Conservation (phyloP, 805 yeast genomes). For the Lipomyces chichibuensis region DNA sequence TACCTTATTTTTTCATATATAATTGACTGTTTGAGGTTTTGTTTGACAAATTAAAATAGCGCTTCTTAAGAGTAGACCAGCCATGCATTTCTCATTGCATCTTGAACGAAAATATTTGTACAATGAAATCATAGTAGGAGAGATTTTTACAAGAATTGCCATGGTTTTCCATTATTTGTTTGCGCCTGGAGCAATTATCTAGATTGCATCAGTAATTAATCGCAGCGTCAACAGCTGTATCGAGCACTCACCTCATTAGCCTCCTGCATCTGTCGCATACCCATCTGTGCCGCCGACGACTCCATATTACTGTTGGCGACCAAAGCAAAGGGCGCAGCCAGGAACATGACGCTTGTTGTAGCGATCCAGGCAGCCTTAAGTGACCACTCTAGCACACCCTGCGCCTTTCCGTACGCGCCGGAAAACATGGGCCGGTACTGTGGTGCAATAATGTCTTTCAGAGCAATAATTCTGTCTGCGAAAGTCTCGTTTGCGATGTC, state of each 20-base stretch:
- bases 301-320: conserved; percentile 43
- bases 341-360: conserved; percentile 77
- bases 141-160: neutral
- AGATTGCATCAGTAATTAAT: neutral
- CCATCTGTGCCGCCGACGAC: conserved; percentile 48
- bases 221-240: neutral
- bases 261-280: conserved; percentile 68
- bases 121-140: conserved; percentile 1
- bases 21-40: neutral
- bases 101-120: neutral
- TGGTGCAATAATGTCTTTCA: conserved; percentile 90
- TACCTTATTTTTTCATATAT: neutral
- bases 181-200: conserved; percentile 32
- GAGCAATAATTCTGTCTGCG: conserved; percentile 83
- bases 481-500: conserved; percentile 80
- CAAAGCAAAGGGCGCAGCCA: conserved; percentile 93
- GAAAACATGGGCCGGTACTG: conserved; percentile 64
- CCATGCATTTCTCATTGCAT: neutral
- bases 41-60: neutral
- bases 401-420: conserved; percentile 42
- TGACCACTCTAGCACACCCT: conserved; percentile 49
- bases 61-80: no score
- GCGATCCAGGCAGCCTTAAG: conserved; percentile 77
- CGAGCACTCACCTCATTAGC: conserved; percentile 50
- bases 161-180: neutral